Evolutionary conservation across 2,329 filamentous ascomycete species (phyloP), one percentile per base, ranked within the genome.

Genomic region (Fusarium siculi): DNA sequence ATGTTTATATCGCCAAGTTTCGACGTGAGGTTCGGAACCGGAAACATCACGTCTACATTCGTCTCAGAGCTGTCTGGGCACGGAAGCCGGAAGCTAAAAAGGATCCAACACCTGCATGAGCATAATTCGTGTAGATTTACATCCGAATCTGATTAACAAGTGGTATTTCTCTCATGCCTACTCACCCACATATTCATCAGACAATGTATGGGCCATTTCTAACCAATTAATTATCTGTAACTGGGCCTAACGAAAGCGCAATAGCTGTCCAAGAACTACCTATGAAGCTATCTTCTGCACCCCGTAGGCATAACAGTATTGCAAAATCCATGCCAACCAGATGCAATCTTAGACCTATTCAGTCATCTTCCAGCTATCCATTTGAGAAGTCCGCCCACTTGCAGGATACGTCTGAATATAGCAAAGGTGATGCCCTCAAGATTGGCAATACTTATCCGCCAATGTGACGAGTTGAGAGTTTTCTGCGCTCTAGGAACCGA

Each of bases 81-180:
- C 21, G 46, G 5, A 49, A 23, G 21, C 46, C 46, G 2, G 46
- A 49, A 8, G 2, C 9, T 2, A 49, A 49, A 18, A 28, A 49
- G 7, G 28, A 32, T 10, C 5, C 15, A 4, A 2, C 10, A 18
- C 7, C 28, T 5, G 28, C 28, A 14, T 18, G 9, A 23, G 9
- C 28, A n/a, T 25, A 18, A 21, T 4, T 10, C 1, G 15, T 18
- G 18, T 9, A 7, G 4, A 5, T 5, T 8, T 0, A 5, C 9
- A 7, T 23, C 21, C 0, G 6, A 43, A 18, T 4, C 4, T 43
- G 4, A n/a, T n/a, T 14, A 9, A 1, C 12, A 40, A 40, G 11
- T 21, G 19, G 11, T 21, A 5, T 37, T 12, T 39, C 11, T 21
- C 37, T 12, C 7, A 2, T 21, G 7, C 19, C 19, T 39, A 21